These are phyloP conservation scores for Byssochlamys sp. DNA, from an alignment of 2,329 filamentous ascomycete genomes.

Conservation along the genomic window DNA sequence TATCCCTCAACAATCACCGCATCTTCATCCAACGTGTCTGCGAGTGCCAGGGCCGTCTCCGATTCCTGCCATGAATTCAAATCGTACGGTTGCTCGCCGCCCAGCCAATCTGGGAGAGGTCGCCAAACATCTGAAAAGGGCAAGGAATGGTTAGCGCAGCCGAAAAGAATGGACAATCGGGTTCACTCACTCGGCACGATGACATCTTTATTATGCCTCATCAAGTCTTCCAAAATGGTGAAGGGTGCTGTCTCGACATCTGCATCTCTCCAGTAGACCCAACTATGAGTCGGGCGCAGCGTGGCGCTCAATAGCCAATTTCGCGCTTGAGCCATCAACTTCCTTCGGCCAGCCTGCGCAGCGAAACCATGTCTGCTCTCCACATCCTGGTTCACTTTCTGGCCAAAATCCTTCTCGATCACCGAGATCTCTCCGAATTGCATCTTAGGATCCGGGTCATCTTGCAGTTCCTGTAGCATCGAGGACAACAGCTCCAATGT, in stretches of 20 bases:
- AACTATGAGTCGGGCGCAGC: slow-evolving; percentile 86
- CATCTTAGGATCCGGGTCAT: slow-evolving; percentile 65
- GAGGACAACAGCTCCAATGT: slow-evolving; percentile 68
- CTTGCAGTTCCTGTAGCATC: slow-evolving; percentile 69
- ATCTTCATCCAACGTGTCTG: slow-evolving; percentile 91
- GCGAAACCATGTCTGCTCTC: slow-evolving; percentile 96
- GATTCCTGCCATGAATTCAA: slow-evolving; percentile 99
- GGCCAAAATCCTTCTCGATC: slow-evolving; percentile 96
- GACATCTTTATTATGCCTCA: slow-evolving; percentile 97
- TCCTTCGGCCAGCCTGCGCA: slow-evolving; percentile 82
- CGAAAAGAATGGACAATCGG: neutral
- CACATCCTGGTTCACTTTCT: slow-evolving; percentile 94
- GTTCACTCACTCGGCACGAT: slow-evolving; percentile 82
- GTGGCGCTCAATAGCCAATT: slow-evolving; percentile 96
- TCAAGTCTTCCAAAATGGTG: slow-evolving; percentile 92
- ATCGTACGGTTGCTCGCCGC: slow-evolving; percentile 95
- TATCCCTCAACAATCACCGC: slow-evolving; percentile 98
- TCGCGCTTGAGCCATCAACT: slow-evolving; percentile 93
- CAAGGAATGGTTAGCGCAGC: neutral
- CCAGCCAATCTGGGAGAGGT: slow-evolving; percentile 96
- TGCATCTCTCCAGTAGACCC: slow-evolving; percentile 98
- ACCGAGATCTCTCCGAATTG: slow-evolving; percentile 94
- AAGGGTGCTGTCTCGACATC: slow-evolving; percentile 96
- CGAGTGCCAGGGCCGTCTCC: slow-evolving; percentile 84
- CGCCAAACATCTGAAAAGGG: slow-evolving; percentile 75